Evolutionary conservation across 208 protist genomes (phyloP).

Genomic region (Trypanosoma theileri): DNA sequence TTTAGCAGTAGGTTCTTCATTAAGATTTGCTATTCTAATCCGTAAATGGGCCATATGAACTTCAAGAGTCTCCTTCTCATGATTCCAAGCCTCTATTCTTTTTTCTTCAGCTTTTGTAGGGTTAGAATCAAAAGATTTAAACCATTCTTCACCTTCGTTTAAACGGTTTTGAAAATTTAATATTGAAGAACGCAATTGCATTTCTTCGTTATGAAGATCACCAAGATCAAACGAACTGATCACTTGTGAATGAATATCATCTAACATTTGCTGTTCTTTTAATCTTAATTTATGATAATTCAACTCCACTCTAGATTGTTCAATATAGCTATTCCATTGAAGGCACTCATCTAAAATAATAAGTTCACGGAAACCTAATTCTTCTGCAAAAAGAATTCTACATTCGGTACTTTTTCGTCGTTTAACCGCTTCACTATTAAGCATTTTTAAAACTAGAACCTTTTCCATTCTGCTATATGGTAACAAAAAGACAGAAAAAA

Average conservation of each 20-base stretch:
- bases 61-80: constrained; percentile 17
- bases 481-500: constrained; percentile 13
- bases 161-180: constrained; percentile 14
- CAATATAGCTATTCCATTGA: constrained; percentile 6
- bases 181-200: constrained; percentile 17
- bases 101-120: constrained; percentile 1
- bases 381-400: constrained; percentile 10
- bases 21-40: constrained; percentile 13
- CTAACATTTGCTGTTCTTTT: constrained; percentile 6
- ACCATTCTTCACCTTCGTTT: constrained; percentile 1
- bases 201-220: constrained; percentile 7
- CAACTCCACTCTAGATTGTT: constrained; percentile 2
- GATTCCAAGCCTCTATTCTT: constrained; percentile 16
- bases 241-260: constrained; percentile 3
- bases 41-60: constrained; percentile 19
- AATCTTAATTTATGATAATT: constrained; percentile 3
- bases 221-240: constrained; percentile 13
- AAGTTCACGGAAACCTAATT: constrained; percentile 24
- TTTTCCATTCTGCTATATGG: constrained; percentile 3
- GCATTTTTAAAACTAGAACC: constrained; percentile 8
- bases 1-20: constrained; percentile 9
- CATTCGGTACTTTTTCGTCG: constrained; percentile 12
- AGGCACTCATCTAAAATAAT: constrained; percentile 19
- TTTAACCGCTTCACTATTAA: constrained; percentile 3
- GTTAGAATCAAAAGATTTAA: constrained; percentile 9